Evolutionary conservation across 2,329 filamentous ascomycete species (phyloP).

Genomic region (Elsinoe arachidis): DNA sequence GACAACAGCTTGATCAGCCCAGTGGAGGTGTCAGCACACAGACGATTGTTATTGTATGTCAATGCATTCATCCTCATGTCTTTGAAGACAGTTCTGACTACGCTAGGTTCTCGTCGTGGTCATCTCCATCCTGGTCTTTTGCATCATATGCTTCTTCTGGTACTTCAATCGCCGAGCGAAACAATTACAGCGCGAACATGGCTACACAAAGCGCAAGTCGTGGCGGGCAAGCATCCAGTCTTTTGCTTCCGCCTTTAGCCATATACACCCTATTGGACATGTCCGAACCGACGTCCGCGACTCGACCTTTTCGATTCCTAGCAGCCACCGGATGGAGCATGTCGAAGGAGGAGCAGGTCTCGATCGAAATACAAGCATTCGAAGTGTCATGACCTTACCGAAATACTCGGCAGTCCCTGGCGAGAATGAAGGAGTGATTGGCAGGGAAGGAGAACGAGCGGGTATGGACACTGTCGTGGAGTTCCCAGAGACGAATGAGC

Average conservation of each 20-base stretch:
- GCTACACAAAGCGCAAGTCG: slow-evolving; percentile 1
- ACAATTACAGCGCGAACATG: slow-evolving; percentile 7
- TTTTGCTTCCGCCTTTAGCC: not conserved
- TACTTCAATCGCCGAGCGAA: slow-evolving; percentile 9
- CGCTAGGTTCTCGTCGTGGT: slow-evolving; percentile 15
- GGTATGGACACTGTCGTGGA: slow-evolving; percentile 89
- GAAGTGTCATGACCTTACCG: slow-evolving; percentile 90
- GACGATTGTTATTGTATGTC: slow-evolving; percentile 11
- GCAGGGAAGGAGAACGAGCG: slow-evolving; percentile 78
- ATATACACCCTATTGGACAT: not conserved
- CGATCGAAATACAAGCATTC: slow-evolving; percentile 75
- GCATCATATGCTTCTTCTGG: slow-evolving; percentile 15
- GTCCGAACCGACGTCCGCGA: slow-evolving; percentile 10
- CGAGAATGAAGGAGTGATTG: slow-evolving; percentile 73
- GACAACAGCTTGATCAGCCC: slow-evolving; percentile 8
- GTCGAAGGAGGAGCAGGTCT: slow-evolving; percentile 36
- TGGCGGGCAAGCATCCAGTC: slow-evolving; percentile 11
- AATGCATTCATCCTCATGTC: not conserved
- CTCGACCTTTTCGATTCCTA: slow-evolving; percentile 7
- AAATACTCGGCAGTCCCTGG: slow-evolving; percentile 67
- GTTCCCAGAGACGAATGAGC: slow-evolving; percentile 68
- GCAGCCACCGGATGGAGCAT: slow-evolving; percentile 10
- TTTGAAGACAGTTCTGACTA: not conserved
- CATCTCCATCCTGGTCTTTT: slow-evolving; percentile 13
- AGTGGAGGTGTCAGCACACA: slow-evolving; percentile 1